Evolutionary conservation across 495 filamentous ascomycete genomes (phyloP).

Genomic region (Penicillium samsonianum): DNA sequence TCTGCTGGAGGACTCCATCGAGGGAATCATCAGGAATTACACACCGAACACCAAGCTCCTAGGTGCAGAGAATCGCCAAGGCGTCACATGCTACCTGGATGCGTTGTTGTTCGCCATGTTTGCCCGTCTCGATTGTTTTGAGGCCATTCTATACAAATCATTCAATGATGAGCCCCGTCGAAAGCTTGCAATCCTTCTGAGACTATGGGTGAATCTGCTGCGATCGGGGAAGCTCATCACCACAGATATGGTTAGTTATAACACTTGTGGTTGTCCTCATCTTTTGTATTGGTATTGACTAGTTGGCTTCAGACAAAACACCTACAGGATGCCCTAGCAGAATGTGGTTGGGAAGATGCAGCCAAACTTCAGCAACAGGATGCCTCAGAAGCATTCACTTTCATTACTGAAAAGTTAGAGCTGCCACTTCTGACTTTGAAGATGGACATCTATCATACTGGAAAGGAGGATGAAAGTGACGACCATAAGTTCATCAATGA

Average conservation of each 20-base stretch:
- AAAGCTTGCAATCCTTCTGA: slow-evolving; percentile 69
- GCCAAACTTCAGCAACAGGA: slow-evolving; percentile 79
- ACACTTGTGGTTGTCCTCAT: neutral
- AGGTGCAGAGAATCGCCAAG: slow-evolving; percentile 82
- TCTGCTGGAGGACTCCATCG: slow-evolving; percentile 74
- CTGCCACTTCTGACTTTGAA: slow-evolving; percentile 88
- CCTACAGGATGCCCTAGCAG: slow-evolving; percentile 78
- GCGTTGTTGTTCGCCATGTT: slow-evolving; percentile 97
- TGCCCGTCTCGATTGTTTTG: slow-evolving; percentile 82
- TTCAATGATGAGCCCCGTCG: slow-evolving; percentile 66
- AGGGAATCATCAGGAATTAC: slow-evolving; percentile 76
- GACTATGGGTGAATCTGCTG: slow-evolving; percentile 92
- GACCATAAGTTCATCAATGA: slow-evolving; percentile 96
- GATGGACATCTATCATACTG: slow-evolving; percentile 92
- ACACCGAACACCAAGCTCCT: slow-evolving; percentile 68
- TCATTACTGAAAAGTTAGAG: slow-evolving; percentile 86
- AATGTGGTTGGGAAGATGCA: slow-evolving; percentile 90
- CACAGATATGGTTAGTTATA: slow-evolving; percentile 72
- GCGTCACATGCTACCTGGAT: slow-evolving; percentile 90
- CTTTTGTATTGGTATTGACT: slow-evolving; percentile 26
- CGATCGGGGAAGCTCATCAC: slow-evolving; percentile 82
- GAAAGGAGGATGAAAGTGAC: slow-evolving; percentile 75
- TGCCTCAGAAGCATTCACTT: slow-evolving; percentile 90
- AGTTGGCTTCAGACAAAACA: slow-evolving; percentile 64
- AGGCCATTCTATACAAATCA: slow-evolving; percentile 78